These are phyloP conservation scores for Margaritispora aquatica DNA, from an alignment of 495 filamentous ascomycete species.

Conservation along the genomic window DNA sequence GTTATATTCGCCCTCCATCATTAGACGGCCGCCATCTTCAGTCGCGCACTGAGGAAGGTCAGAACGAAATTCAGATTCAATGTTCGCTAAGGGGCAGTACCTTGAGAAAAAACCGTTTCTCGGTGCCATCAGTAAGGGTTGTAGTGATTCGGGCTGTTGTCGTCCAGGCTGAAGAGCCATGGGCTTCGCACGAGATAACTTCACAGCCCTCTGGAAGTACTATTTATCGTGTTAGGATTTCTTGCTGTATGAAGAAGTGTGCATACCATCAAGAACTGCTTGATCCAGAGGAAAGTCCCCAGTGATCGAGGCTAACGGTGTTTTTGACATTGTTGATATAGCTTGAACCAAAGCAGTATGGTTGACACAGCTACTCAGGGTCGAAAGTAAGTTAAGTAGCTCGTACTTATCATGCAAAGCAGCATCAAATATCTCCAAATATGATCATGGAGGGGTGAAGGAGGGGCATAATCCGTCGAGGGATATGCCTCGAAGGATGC, in stretches of 20 bases:
- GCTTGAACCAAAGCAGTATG: neutral
- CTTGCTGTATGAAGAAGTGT: neutral
- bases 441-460: neutral
- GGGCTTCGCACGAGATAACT: constrained; percentile 22
- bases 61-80: neutral
- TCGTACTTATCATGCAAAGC: neutral
- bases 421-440: neutral
- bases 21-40: constrained; percentile 13
- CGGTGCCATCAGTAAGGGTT: constrained; percentile 23
- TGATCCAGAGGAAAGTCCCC: constrained; percentile 28
- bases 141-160: constrained; percentile 21
- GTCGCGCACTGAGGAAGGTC: neutral
- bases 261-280: constrained; percentile 18
- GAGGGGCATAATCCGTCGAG: neutral
- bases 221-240: constrained; percentile 4
- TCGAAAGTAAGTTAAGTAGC: neutral
- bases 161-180: constrained; percentile 29
- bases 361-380: neutral
- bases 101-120: constrained; percentile 30
- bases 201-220: constrained; percentile 24
- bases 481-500: neutral
- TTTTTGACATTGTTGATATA: neutral
- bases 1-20: constrained; percentile 19
- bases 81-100: neutral
- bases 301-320: neutral